Evolutionary conservation across 371 early-diverging fungal genomes (phyloP).

Genomic region (Circinella umbellata): DNA sequence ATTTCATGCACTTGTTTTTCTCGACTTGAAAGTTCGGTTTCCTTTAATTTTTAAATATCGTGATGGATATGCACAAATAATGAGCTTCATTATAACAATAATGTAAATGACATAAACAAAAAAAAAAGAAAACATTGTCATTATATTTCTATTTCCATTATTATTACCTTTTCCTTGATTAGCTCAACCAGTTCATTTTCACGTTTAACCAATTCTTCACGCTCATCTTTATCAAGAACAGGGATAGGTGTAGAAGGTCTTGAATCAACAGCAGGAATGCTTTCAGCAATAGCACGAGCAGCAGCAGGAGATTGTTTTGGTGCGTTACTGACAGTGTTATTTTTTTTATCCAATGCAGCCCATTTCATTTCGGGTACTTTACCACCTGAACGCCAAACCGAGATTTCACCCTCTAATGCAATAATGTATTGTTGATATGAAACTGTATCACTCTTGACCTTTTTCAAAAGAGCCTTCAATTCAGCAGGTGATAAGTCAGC

Average conservation of each 20-base stretch:
- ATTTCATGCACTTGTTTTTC: constrained; percentile 57
- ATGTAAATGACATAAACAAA: too few species aligned
- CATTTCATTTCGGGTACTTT: constrained; percentile 73
- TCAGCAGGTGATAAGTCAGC: constrained; percentile 90
- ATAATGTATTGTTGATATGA: constrained; percentile 79
- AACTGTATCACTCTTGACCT: constrained; percentile 76
- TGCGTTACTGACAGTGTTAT: constrained; percentile 6
- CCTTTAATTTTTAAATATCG: constrained; percentile 24
- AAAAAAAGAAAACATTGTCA: too few species aligned
- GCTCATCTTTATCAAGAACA: constrained; percentile 80
- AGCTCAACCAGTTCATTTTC: constrained; percentile 93
- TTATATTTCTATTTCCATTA: too few species aligned
- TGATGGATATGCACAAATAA: constrained; percentile 59
- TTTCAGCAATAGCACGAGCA: constrained; percentile 40
- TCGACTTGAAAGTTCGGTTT: constrained; percentile 61
- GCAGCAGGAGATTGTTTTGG: constrained; percentile 43
- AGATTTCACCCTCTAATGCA: constrained; percentile 84
- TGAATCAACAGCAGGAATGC: background rate
- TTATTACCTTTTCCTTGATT: constrained; percentile 73
- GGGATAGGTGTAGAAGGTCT: constrained; percentile 80
- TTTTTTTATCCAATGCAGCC: constrained; percentile 68
- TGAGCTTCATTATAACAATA: constrained; percentile 57
- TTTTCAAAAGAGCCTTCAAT: constrained; percentile 89
- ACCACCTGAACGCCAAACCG: constrained; percentile 86
- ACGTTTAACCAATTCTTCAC: constrained; percentile 88